phyloP scores from a whole-genome alignment of 1,284 basidiomycete genomes.

The Pseudozyma sp. region DNA sequence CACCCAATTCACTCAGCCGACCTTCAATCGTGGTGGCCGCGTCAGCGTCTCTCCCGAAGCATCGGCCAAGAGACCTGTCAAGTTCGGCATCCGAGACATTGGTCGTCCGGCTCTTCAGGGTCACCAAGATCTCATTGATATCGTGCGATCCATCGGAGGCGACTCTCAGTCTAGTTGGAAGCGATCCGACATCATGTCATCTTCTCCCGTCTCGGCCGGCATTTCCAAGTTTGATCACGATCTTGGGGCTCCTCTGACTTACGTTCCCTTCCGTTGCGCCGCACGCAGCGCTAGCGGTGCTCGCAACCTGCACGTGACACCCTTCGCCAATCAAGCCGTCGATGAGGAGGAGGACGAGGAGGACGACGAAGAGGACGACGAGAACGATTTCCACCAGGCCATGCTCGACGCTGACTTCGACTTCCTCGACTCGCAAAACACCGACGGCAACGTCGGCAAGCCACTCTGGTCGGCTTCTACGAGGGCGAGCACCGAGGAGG shows the following conservation, averaged over 20 bases:
- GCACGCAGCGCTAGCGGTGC: conserved; percentile 13
- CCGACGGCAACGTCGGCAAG: conserved; percentile 17
- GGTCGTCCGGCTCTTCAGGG: conserved; percentile 8
- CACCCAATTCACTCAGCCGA: conserved; percentile 43
- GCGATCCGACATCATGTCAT: conserved; percentile 28
- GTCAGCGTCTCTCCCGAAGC: conserved; percentile 50
- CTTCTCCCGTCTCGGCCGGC: conserved; percentile 37
- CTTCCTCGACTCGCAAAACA: conserved; percentile 45
- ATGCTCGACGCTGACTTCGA: conserved; percentile 64
- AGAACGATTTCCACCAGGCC: conserved; percentile 65
- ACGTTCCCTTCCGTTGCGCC: conserved; percentile 22
- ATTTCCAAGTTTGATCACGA: conserved; percentile 37
- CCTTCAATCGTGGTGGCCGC: conserved; percentile 47
- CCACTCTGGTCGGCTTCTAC: conserved; percentile 22
- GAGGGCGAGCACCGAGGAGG: conserved; percentile 33
- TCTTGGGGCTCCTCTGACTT: conserved; percentile 24
- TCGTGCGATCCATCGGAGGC: conserved; percentile 12
- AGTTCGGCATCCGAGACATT: conserved; percentile 24
- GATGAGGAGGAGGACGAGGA: conserved; percentile 31
- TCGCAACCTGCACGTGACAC: conserved; percentile 16
- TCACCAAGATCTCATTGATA: conserved; percentile 4
- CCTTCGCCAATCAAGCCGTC: conserved; percentile 10
- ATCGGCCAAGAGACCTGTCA: conserved; percentile 29
- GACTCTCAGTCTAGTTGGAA: conserved; percentile 16
- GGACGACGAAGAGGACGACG: conserved; percentile 59